A percentile compares a stretch with the other conserved stretches of the same genome.
phyloP scores from a whole-genome alignment of 148 eudicot genomes.

The Arbutus unedo region DNA sequence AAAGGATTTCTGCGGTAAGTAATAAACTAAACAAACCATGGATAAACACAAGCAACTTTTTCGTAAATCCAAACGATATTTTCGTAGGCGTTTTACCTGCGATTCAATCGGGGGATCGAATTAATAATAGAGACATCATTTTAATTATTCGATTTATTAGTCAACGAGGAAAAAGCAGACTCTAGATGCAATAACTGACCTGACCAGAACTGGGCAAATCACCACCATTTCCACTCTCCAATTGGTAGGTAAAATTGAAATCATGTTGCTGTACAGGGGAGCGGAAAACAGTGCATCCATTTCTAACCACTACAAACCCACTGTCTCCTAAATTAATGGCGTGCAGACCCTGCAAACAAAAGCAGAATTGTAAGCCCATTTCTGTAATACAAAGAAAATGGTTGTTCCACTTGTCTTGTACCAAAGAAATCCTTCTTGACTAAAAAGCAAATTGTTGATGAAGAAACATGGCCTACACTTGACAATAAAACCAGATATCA shows the following conservation, averaged over 20 bases:
- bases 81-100: too few relatives aligned
- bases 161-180: background rate
- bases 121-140: too few relatives aligned
- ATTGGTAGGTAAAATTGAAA: conserved; percentile 76
- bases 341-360: conserved; percentile 58
- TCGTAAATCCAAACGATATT: too few relatives aligned
- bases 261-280: conserved; percentile 90
- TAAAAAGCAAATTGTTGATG: background rate
- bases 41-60: too few relatives aligned
- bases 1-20: too few relatives aligned
- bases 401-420: background rate
- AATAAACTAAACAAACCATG: too few relatives aligned
- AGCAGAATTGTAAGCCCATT: conserved; percentile 13
- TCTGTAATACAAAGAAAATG: conserved; percentile 6
- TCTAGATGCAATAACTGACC: conserved; percentile 35
- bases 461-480: background rate
- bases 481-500: background rate
- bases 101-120: too few relatives aligned
- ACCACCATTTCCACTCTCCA: conserved; percentile 68
- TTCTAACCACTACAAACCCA: conserved; percentile 78
- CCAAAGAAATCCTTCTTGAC: background rate
- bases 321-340: conserved; percentile 86
- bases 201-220: conserved; percentile 84
- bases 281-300: conserved; percentile 68
- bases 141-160: too few relatives aligned